Evolutionary conservation across 2,329 filamentous ascomycete genomes (phyloP), one percentile per base, ranked within the genome.

Genomic region (Bipolaris victoriae): DNA sequence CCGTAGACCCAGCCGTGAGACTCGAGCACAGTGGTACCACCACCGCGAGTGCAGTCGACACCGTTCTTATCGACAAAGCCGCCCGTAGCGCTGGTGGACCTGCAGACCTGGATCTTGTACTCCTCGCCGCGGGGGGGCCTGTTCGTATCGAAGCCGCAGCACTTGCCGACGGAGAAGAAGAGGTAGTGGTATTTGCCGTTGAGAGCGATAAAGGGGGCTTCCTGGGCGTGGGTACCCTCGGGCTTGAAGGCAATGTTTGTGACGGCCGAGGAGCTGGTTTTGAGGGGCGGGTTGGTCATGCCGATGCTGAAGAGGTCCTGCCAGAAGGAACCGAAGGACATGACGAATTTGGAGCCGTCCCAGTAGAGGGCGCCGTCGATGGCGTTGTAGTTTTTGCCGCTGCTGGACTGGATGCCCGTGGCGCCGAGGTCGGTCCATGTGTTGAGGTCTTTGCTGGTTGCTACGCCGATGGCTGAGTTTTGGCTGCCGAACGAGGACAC

Each of bases 271-370:
- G 73, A 66, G 1, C 69, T 65, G 2, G 68, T 63, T 36, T 68
- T 72, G 2, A 69, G 68, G 5, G 76, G 76, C 1, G 69, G 71
- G 53, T 69, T 68, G 31, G 59, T 46, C 72, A 90, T 81, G 35
- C 78, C 69, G 1, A 85, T 84, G 67, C 86, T 84, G 76, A 85
- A 88, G 57, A 90, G 80, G 67, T 87, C 83, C 6, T 77, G 73
- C 87, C 87, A 91, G 80, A 89, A 91, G 11, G 85, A 88, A 22
- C 88, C 88, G 61, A 90, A 91, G 58, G 80, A 85, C 69, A 86
- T 76, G 51, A 81, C 79, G 53, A 82, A 82, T 15, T 79, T 77
- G 49, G 81, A 70, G 2, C 72, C 74, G 24, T 72, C 75, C 49
- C 65, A 66, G 61, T 84, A 77, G 16, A 81, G 66, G 37, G 77